phyloP scores from a whole-genome alignment of 2,329 filamentous ascomycete genomes.

The Alternaria angustiovoidea region DNA sequence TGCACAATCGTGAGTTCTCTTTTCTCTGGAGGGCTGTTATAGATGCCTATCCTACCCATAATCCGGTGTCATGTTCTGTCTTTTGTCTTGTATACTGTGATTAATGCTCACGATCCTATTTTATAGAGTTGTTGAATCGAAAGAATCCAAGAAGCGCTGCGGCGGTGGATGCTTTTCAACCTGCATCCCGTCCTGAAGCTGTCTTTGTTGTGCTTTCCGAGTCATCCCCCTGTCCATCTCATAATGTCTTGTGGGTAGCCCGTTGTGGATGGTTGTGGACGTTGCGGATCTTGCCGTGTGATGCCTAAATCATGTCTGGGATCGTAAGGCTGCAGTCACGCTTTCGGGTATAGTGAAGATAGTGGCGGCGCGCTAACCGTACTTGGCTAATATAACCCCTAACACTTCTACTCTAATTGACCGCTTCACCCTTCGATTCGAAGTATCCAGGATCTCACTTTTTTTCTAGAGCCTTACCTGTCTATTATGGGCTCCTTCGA shows the following conservation, averaged over 20 bases:
- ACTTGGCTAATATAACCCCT: neutral
- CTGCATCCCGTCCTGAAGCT: slow-evolving; percentile 19
- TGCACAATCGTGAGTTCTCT: slow-evolving; percentile 49
- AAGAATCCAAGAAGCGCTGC: slow-evolving; percentile 5
- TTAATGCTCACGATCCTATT: slow-evolving; percentile 12
- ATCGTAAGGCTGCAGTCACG: slow-evolving; percentile 5
- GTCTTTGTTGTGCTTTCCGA: neutral
- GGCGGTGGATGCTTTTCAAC: slow-evolving; percentile 25
- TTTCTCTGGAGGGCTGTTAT: neutral
- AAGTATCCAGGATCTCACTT: neutral
- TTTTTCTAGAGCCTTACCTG: neutral
- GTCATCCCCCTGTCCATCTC: neutral
- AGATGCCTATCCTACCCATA: neutral
- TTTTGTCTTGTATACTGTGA: neutral
- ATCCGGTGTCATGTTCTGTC: neutral
- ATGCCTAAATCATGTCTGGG: neutral
- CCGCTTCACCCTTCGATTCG: neutral
- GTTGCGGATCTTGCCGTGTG: neutral
- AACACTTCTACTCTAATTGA: neutral
- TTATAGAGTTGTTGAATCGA: slow-evolving; percentile 14
- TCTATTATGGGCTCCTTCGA: slow-evolving; percentile 25
- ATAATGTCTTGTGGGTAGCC: neutral
- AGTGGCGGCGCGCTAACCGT: slow-evolving; percentile 4
- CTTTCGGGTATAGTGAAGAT: neutral
- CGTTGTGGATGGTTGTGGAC: neutral